phyloP scores from a whole-genome alignment of 192 early-diverging fungal genomes.

The Backusella parvicylindrica region DNA sequence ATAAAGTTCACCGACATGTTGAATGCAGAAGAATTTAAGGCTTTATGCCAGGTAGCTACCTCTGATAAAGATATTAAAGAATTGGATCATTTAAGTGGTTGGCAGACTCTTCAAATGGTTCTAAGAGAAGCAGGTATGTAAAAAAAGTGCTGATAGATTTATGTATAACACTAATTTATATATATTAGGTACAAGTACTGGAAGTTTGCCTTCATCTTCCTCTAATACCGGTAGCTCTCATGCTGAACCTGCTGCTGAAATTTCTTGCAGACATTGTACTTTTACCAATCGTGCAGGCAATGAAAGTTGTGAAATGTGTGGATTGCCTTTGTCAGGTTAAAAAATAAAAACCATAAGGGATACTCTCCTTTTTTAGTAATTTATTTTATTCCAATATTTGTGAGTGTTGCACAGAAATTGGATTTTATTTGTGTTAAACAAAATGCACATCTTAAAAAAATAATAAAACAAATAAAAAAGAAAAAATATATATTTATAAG shows the following conservation, averaged over 20 bases:
- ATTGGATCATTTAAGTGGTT: slow-evolving; percentile 50
- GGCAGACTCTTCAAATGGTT: slow-evolving; percentile 71
- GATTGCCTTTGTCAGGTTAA: slow-evolving; percentile 53
- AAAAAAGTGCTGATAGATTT: background rate
- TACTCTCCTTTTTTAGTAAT: background rate
- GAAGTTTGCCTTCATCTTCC: background rate
- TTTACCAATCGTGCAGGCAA: slow-evolving; percentile 61
- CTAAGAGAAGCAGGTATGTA: slow-evolving; percentile 44
- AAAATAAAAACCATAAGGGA: background rate
- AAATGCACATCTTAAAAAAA: background rate
- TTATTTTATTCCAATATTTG: background rate
- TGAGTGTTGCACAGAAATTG: background rate
- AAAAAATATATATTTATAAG: background rate
- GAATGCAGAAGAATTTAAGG: slow-evolving; percentile 52
- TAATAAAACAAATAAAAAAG: background rate
- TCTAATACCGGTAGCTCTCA: slow-evolving; percentile 10
- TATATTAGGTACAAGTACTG: background rate
- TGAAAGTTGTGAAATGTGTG: slow-evolving; percentile 81
- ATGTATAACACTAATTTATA: background rate
- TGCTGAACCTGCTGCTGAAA: slow-evolving; percentile 32
- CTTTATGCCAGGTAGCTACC: slow-evolving; percentile 39
- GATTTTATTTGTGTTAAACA: background rate
- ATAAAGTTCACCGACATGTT: slow-evolving; percentile 66
- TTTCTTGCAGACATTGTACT: slow-evolving; percentile 79
- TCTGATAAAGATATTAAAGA: slow-evolving; percentile 27